Evolutionary conservation across 352 stramenopile species (phyloP), one percentile per base, ranked within the genome.

Genomic region (Pythium rhizo-oryzae): DNA sequence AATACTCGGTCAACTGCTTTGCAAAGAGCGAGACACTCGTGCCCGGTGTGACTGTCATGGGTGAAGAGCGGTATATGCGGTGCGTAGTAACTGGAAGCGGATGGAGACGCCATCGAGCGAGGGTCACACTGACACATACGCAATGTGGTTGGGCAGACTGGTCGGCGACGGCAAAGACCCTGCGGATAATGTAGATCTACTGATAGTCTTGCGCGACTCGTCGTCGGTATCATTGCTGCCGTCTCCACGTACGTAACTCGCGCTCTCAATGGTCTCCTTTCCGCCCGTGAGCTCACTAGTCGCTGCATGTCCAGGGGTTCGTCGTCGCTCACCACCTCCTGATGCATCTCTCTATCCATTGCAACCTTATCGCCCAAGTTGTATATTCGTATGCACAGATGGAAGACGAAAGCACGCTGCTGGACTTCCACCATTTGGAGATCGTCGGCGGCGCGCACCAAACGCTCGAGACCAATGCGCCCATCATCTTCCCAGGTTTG

Each of bases 1-100:
- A 93, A 54, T 94, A 94, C 72, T 96, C 88, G 6, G 76, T 79
- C 25, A 96, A 96, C 65, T 80, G 91, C 23, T 90, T 84, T 49
- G 74, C 62, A 30, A 74, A 70, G 49, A 78, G 76, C n/a, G 80
- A 85, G 37, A 66, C 70, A n/a, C 54, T 91, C 0, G 39, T 46
- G 4, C 58, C 65, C 4, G 76, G 78, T 18, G 76, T 87, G 28
- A 72, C 53, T 30, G 47, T 84, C 39, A 84, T 85, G 74, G 79
- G 79, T 24, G 79, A 88, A 71, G 65, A 77, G 30, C 69, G 75
- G 59, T 93, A 90, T 68, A 81, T 90, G 65, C 82, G 80, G 80
- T 90, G 70, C 23, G 65, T 65, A 9, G 19, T 24, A 39, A 24
- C n/a, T 52, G 15, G 25, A 53, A 50, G 33, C 35, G 8, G 23